phyloP scores from a whole-genome alignment of 352 stramenopile genomes.

The Globisporangium canariense region DNA sequence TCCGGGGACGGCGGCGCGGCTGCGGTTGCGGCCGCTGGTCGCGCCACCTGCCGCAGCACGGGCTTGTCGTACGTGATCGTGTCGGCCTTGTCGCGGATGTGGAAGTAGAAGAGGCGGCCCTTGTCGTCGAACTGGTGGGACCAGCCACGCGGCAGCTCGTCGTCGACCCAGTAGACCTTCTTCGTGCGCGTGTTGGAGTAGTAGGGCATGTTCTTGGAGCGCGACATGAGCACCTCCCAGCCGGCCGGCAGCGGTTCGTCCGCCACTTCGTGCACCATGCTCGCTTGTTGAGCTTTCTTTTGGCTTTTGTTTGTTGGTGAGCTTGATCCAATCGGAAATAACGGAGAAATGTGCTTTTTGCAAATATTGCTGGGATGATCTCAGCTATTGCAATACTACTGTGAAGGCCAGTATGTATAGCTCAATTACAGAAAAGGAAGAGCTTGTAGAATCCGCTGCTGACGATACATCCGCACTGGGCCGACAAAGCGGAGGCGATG shows the following conservation, averaged over 20 bases:
- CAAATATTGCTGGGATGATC: too few species aligned
- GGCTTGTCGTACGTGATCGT: constrained; percentile 78
- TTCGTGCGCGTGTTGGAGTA: constrained; percentile 78
- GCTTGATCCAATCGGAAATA: too few species aligned
- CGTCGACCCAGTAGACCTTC: constrained; percentile 83
- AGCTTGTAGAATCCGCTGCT: too few species aligned
- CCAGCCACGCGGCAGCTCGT: constrained; percentile 78
- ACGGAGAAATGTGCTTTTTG: too few species aligned
- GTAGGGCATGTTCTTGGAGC: constrained; percentile 83
- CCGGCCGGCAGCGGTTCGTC: constrained; percentile 61
- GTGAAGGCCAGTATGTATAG: too few species aligned
- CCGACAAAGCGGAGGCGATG: too few species aligned
- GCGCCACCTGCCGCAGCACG: constrained; percentile 26
- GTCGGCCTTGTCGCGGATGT: constrained; percentile 64
- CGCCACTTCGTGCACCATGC: constrained; percentile 42
- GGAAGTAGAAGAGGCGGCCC: constrained; percentile 65
- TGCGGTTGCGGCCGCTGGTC: background rate
- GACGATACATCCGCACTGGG: too few species aligned
- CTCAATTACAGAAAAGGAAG: too few species aligned
- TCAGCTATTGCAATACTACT: too few species aligned
- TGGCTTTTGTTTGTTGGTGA: too few species aligned
- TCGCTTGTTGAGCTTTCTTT: background rate
- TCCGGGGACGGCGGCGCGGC: constrained; percentile 23
- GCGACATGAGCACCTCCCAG: constrained; percentile 79
- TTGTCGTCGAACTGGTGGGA: constrained; percentile 73